Percentiles rank a stretch among this genome's conserved stretches.
Conservation (phyloP, 768 basidiomycete genomes). For the Termitomyces sp. region DNA sequence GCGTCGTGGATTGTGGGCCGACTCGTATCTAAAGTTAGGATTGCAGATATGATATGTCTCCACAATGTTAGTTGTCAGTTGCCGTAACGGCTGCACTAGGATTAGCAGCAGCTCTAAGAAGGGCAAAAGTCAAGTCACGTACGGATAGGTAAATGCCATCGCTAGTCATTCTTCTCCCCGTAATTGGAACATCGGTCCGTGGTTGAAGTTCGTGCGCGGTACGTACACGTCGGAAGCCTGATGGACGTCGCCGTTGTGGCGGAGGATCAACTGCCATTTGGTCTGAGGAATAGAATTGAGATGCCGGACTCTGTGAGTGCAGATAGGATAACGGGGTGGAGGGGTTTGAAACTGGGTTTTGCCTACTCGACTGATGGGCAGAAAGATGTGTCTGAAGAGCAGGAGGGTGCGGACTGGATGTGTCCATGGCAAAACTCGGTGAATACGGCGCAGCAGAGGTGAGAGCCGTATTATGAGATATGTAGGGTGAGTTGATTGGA, state of each 20-base stretch:
- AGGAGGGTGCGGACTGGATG: conserved; percentile 56
- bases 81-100: conserved; percentile 45
- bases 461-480: conserved; percentile 42
- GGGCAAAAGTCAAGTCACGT: conserved; percentile 25
- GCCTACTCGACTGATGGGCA: conserved; percentile 42
- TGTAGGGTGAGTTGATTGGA: conserved; percentile 45
- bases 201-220: conserved; percentile 76
- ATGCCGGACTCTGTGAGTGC: conserved; percentile 43
- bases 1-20: conserved; percentile 88
- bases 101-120: conserved; percentile 9
- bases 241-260: conserved; percentile 58
- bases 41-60: conserved; percentile 96
- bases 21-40: conserved; percentile 92
- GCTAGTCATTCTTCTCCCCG: conserved; percentile 72
- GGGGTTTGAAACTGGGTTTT: conserved; percentile 61
- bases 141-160: conserved; percentile 80
- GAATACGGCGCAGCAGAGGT: conserved; percentile 30
- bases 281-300: conserved; percentile 58
- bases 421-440: conserved; percentile 56
- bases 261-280: conserved; percentile 71
- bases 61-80: conserved; percentile 79
- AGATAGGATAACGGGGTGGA: conserved; percentile 68
- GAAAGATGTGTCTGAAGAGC: conserved; percentile 45
- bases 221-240: conserved; percentile 77
- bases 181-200: conserved; percentile 53